These are phyloP conservation scores for Cornus florida DNA, from an alignment of 148 eudicot genomes.

Conservation along the genomic window DNA sequence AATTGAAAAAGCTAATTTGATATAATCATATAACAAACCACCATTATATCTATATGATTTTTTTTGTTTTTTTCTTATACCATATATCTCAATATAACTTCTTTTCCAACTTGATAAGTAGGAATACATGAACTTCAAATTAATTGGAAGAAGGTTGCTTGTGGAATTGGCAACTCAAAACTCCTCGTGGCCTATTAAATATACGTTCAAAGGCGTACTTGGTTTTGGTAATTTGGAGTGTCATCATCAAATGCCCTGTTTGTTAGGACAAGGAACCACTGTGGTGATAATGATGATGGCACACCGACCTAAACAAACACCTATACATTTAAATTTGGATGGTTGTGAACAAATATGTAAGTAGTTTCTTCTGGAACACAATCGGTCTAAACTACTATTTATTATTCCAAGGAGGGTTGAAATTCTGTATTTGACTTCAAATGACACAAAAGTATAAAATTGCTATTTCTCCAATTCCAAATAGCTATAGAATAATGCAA, in stretches of 20 bases:
- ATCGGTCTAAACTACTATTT: background rate
- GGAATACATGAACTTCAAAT: background rate
- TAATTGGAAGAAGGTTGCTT: slow-evolving; percentile 11
- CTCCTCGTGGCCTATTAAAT: slow-evolving; percentile 18
- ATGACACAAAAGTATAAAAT: too few species aligned
- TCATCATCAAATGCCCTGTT: slow-evolving; percentile 12
- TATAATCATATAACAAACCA: too few species aligned
- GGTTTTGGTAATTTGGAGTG: slow-evolving; percentile 3
- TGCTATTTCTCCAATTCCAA: too few species aligned
- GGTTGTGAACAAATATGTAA: background rate
- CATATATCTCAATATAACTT: too few species aligned
- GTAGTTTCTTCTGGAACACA: background rate
- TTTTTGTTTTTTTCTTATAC: too few species aligned
- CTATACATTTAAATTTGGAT: background rate
- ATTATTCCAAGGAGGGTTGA: too few species aligned
- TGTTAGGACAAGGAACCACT: background rate
- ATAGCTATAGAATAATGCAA: too few species aligned
- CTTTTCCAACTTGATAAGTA: too few species aligned
- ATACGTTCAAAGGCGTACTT: background rate
- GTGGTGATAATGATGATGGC: slow-evolving; percentile 9
- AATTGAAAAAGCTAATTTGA: too few species aligned
- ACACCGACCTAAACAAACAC: background rate
- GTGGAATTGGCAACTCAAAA: slow-evolving; percentile 20
- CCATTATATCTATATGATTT: too few species aligned
- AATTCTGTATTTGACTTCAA: too few species aligned